Percentiles rank a stretch among this genome's conserved stretches.
Evolutionary conservation across 345 rosid genomes (phyloP).

Genomic region (Gossypium longicalyx): DNA sequence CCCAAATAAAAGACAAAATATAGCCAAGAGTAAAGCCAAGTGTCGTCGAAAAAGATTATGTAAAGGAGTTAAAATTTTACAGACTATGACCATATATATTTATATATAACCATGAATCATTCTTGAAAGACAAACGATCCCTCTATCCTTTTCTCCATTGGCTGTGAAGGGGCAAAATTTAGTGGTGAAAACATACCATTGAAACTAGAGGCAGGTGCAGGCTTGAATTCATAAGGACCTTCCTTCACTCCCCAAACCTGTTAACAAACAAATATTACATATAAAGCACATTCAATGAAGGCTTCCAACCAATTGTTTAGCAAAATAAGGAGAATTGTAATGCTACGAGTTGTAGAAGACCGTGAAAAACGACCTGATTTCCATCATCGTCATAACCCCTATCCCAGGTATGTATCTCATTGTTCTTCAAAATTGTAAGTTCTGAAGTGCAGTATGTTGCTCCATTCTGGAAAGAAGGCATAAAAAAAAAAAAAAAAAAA

Average conservation of each 20-base stretch:
- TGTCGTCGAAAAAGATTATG: neutral
- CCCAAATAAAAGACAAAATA: no score
- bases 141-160: conserved; percentile 64
- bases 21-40: neutral
- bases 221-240: conserved; percentile 64
- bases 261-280: neutral
- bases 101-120: conserved; percentile 19
- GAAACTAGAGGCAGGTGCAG: conserved; percentile 51
- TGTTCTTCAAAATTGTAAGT: conserved; percentile 72
- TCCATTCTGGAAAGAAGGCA: conserved; percentile 45
- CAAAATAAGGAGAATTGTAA: neutral
- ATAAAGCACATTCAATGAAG: neutral
- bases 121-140: conserved; percentile 81
- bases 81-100: neutral
- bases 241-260: conserved; percentile 29
- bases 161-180: conserved; percentile 43
- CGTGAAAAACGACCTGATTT: conserved; percentile 36
- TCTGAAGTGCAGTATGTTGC: conserved; percentile 79
- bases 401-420: conserved; percentile 80
- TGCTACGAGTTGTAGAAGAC: neutral
- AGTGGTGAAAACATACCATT: conserved; percentile 50
- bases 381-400: neutral
- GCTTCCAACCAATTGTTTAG: neutral
- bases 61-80: neutral
- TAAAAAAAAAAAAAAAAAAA: neutral